These are phyloP conservation scores for Chenopodium berlandieri DNA, from an alignment of 148 eudicot genomes.

Conservation along the genomic window DNA sequence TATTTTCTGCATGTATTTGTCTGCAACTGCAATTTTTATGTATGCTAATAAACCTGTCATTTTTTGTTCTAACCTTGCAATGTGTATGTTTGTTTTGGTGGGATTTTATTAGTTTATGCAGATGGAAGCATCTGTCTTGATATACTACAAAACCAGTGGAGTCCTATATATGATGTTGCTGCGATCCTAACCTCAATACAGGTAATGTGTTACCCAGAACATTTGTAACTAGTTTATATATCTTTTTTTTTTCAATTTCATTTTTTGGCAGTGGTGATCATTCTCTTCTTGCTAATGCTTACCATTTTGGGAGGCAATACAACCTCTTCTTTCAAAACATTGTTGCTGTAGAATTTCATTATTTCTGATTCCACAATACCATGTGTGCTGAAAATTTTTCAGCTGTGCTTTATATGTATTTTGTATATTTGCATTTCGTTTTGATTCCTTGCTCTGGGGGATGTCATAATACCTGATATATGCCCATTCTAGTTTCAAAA, in stretches of 20 bases:
- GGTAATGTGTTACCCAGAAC: slow-evolving; percentile 31
- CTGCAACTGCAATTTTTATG: background rate
- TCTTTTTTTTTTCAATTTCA: too few species aligned
- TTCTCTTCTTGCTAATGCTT: background rate
- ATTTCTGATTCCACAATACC: background rate
- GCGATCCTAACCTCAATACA: slow-evolving; percentile 81
- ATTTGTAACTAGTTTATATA: background rate
- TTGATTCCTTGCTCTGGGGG: background rate
- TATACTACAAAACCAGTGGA: slow-evolving; percentile 86
- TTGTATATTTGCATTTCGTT: background rate
- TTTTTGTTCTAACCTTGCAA: background rate
- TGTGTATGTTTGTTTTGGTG: background rate
- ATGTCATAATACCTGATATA: background rate
- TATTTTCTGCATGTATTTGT: background rate
- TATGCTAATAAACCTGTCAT: background rate
- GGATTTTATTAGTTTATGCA: slow-evolving; percentile 60
- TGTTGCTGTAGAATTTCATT: background rate
- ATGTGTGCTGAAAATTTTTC: background rate
- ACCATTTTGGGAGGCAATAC: background rate
- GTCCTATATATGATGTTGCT: slow-evolving; percentile 85
- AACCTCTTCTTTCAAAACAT: background rate
- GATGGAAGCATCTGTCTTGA: slow-evolving; percentile 90
- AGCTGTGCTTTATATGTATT: background rate
- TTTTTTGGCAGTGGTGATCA: background rate
- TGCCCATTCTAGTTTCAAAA: background rate